These are phyloP conservation scores for Hericium rajendrae DNA, from an alignment of 768 basidiomycete genomes.

Conservation along the genomic window DNA sequence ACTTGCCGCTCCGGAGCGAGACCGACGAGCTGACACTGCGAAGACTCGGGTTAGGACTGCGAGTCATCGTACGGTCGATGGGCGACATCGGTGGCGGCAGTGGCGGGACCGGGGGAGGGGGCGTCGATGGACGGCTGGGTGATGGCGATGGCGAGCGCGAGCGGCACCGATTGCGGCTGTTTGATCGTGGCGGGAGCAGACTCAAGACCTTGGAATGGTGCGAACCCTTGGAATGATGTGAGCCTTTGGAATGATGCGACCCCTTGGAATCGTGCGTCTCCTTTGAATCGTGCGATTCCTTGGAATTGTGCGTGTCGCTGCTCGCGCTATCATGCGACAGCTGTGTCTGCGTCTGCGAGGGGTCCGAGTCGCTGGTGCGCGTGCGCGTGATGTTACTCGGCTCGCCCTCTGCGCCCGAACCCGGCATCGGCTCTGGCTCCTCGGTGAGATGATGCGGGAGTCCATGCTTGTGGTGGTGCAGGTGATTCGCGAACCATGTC, in stretches of 20 bases:
- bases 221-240: not conserved
- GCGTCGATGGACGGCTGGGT: conserved; percentile 8
- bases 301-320: not conserved
- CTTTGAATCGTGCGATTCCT: too few species aligned
- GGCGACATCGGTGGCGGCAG: conserved; percentile 1
- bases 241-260: not conserved
- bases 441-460: not conserved
- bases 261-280: too few species aligned
- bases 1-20: not conserved
- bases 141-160: conserved; percentile 5
- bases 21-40: not conserved
- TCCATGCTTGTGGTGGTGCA: not conserved
- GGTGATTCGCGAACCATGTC: not conserved
- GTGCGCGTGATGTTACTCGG: not conserved
- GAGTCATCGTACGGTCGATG: conserved; percentile 4
- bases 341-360: not conserved
- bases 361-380: not conserved
- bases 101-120: not conserved
- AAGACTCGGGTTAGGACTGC: not conserved
- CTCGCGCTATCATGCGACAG: not conserved
- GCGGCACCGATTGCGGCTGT: not conserved
- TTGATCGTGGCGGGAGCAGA: conserved; percentile 7
- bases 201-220: conserved; percentile 3
- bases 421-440: not conserved
- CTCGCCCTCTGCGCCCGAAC: too few species aligned